Evolutionary conservation across 768 basidiomycete species (phyloP).

Genomic region (Leccinellum albellum): DNA sequence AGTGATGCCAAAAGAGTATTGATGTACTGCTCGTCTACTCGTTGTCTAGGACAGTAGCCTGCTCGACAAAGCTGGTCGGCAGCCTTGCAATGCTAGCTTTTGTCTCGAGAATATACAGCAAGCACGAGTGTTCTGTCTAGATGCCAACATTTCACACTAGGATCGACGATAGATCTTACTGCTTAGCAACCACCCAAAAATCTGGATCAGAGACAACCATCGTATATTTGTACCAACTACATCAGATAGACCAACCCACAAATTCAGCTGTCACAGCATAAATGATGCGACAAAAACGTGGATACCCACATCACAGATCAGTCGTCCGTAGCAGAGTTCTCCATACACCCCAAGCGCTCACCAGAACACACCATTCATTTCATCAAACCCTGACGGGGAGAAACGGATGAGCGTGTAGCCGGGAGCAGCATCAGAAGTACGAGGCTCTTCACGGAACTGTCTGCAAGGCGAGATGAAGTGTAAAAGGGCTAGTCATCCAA

Average conservation of each 20-base stretch:
- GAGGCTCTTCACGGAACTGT: conserved; percentile 4
- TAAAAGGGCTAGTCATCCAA: background rate
- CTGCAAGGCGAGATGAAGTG: background rate
- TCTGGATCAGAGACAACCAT: conserved; percentile 10
- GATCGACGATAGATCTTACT: background rate
- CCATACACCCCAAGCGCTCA: conserved; percentile 41
- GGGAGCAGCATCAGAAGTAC: conserved; percentile 25
- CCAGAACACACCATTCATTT: conserved; percentile 36
- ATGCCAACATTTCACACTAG: background rate
- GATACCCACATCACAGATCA: conserved; percentile 1
- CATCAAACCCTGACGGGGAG: conserved; percentile 48
- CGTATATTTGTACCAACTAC: conserved; percentile 14
- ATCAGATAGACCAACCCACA: conserved; percentile 6
- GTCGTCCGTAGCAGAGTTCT: background rate
- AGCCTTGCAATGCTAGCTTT: background rate
- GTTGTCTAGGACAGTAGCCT: too few species aligned
- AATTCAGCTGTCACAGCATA: background rate
- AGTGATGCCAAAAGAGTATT: background rate
- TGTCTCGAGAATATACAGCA: too few species aligned
- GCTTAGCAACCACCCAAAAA: background rate
- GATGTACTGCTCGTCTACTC: too few species aligned
- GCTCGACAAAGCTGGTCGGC: too few species aligned
- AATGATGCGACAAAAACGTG: background rate
- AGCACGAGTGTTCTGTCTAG: background rate
- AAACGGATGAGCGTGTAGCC: conserved; percentile 30